A percentile compares a stretch with the other conserved stretches of the same genome.
These are phyloP conservation scores for Curvularia verruculosa DNA, from an alignment of 2,329 filamentous ascomycete genomes.

Conservation along the genomic window DNA sequence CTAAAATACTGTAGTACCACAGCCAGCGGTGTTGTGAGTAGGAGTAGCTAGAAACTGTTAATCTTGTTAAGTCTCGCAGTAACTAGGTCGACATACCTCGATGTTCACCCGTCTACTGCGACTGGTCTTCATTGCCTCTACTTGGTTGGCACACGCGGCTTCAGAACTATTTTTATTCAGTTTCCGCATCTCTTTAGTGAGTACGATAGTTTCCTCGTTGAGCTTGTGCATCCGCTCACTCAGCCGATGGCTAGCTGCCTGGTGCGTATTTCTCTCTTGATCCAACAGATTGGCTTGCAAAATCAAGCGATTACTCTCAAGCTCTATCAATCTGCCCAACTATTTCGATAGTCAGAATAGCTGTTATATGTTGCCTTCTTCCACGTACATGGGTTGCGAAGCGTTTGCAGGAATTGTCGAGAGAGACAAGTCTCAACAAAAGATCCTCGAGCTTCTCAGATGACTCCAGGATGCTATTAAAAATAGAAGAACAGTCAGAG, in stretches of 20 bases:
- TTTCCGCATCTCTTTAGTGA: constrained; percentile 6
- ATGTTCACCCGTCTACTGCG: constrained; percentile 13
- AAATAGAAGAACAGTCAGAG: neutral
- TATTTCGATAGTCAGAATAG: neutral
- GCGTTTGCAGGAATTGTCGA: constrained; percentile 15
- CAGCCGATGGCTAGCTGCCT: neutral
- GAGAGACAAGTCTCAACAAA: constrained; percentile 2
- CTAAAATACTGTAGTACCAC: constrained; percentile 17
- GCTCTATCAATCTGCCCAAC: constrained; percentile 9
- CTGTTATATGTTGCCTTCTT: no score
- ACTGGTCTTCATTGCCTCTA: constrained; percentile 8
- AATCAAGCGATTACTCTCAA: constrained; percentile 10
- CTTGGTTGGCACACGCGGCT: constrained; percentile 7
- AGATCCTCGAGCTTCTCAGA: constrained; percentile 19
- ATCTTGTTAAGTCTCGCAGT: neutral
- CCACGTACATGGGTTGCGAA: constrained; percentile 14
- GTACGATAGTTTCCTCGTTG: neutral
- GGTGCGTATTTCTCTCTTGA: neutral
- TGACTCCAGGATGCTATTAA: constrained; percentile 11
- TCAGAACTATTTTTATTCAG: constrained; percentile 6
- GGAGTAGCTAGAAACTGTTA: neutral
- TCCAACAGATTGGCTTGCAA: neutral
- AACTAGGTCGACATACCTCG: constrained; percentile 1
- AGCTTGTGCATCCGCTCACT: neutral
- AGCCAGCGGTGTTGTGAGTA: constrained; percentile 8